Evolutionary conservation across 1,284 basidiomycete genomes (phyloP), one percentile per base, ranked within the genome.

Genomic region (Ustilago sp.): DNA sequence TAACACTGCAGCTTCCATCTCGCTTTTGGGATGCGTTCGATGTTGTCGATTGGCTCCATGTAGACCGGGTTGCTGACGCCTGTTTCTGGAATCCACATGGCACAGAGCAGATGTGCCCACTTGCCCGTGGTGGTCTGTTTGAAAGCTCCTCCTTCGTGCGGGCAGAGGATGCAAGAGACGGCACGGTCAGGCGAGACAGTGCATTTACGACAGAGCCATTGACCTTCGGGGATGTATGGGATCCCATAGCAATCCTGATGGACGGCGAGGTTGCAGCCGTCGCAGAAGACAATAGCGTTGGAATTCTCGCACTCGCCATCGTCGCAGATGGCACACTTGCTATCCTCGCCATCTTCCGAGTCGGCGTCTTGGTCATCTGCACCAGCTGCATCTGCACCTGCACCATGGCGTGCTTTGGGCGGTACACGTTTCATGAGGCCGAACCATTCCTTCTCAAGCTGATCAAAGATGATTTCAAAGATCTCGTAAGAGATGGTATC

Each of bases 241-340:
- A 99, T 94, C 38, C 97, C 97, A 86, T 99, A 99, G 85, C 97
- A 99, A 86, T 99, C 96, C 90, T 99, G 97, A 87, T 99, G 97
- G 5, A 99, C 96, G 8, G 97, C 97, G 34, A 99, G 88, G 86
- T 99, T 99, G 87, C 97, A 99, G 0, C 97, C 97, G 85, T 99
- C 97, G 86, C 97, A 99, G 85, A 99, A 99, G 17, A 99, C 96
- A 79, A 99, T 99, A 7, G 95, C 97, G 85, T 99, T 99, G 68
- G 93, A 94, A 86, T 98, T 98, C 87, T 99, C 97, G 75, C 95
- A 96, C 83, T 99, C 97, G 3, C 94, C 94, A 83, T 99, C 96
- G 81, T 99, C 96, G 84, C 97, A 99, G 59, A 99, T 93, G 3
- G 94, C 93, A 86, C 97, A 99, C 1, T 93, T 94, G 2, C 94